These are phyloP conservation scores for Alternaria hordeiaustralica DNA, from an alignment of 2,329 filamentous ascomycete species.

Conservation along the genomic window DNA sequence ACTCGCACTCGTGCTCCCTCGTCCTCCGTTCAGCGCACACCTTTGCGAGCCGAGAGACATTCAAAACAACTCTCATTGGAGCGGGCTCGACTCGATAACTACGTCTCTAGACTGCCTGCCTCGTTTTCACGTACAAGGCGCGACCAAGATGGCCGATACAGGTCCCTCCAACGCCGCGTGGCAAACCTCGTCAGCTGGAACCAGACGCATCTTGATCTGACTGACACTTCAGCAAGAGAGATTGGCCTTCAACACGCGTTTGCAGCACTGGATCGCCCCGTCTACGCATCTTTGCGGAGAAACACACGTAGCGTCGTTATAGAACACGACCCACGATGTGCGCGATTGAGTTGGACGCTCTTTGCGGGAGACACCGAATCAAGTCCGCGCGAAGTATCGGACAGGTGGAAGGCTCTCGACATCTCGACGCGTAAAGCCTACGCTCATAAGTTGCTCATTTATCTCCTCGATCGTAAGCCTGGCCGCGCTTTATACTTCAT, in stretches of 20 bases:
- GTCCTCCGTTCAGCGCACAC: not conserved
- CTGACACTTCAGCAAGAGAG: not conserved
- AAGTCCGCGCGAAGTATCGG: conserved; percentile 17
- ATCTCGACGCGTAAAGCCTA: conserved; percentile 13
- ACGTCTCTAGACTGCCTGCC: conserved; percentile 13
- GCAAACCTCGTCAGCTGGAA: conserved; percentile 22
- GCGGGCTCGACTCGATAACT: conserved; percentile 11
- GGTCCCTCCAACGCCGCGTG: conserved; percentile 38
- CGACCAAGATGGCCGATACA: conserved; percentile 32
- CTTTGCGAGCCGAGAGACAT: conserved; percentile 4
- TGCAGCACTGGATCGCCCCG: conserved; percentile 33
- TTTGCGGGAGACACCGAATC: conserved; percentile 12
- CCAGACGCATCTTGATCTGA: conserved; percentile 14
- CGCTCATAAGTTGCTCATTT: conserved; percentile 35
- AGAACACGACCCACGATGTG: conserved; percentile 26
- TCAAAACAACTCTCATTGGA: conserved; percentile 10
- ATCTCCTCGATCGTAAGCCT: conserved; percentile 36
- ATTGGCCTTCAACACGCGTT: conserved; percentile 23
- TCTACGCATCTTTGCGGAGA: conserved; percentile 24
- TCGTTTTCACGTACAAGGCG: not conserved
- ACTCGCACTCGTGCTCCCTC: conserved; percentile 1
- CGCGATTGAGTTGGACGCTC: conserved; percentile 14
- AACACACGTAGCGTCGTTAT: conserved; percentile 26
- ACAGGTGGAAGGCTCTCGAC: conserved; percentile 30
- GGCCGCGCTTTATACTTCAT: conserved; percentile 37